Evolutionary conservation across 1,284 basidiomycete species (phyloP).

Genomic region (Microstroma glucosiphilum): DNA sequence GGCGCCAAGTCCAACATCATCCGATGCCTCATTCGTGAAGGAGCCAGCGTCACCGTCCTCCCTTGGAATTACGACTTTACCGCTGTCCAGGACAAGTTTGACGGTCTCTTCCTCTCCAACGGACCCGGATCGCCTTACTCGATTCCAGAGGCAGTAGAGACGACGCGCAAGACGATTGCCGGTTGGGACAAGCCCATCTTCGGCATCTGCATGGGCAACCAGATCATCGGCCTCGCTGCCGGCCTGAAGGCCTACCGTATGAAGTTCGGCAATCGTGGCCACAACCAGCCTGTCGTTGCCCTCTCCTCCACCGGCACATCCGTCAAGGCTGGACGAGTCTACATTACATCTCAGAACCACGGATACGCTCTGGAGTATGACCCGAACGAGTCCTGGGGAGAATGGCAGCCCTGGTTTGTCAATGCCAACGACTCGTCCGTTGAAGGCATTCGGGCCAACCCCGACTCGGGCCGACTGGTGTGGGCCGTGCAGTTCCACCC

Average conservation of each 20-base stretch:
- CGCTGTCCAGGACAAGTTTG: conserved; percentile 73
- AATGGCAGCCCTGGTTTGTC: conserved; percentile 49
- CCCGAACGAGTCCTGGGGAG: conserved; percentile 26
- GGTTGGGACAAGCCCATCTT: conserved; percentile 93
- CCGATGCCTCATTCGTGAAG: conserved; percentile 81
- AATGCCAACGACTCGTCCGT: conserved; percentile 49
- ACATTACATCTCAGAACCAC: conserved; percentile 74
- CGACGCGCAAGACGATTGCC: conserved; percentile 66
- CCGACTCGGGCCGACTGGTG: conserved; percentile 24
- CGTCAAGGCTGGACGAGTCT: conserved; percentile 89
- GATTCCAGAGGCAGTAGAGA: conserved; percentile 75
- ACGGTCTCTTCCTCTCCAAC: conserved; percentile 93
- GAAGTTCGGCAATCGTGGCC: conserved; percentile 97
- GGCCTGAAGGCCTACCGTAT: conserved; percentile 93
- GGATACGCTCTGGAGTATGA: conserved; percentile 26
- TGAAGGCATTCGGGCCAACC: conserved; percentile 41
- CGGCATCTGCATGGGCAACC: conserved; percentile 86
- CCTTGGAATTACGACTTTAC: conserved; percentile 98
- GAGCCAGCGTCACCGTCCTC: conserved; percentile 85
- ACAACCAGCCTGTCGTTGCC: conserved; percentile 96
- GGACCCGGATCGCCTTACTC: conserved; percentile 90
- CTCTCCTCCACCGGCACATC: conserved; percentile 74
- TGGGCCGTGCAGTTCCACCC: conserved; percentile 50
- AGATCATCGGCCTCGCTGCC: conserved; percentile 87
- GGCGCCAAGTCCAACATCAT: conserved; percentile 96